Conservation (phyloP, 1,139 yeast genomes). For the Kodamaea arcana region DNA sequence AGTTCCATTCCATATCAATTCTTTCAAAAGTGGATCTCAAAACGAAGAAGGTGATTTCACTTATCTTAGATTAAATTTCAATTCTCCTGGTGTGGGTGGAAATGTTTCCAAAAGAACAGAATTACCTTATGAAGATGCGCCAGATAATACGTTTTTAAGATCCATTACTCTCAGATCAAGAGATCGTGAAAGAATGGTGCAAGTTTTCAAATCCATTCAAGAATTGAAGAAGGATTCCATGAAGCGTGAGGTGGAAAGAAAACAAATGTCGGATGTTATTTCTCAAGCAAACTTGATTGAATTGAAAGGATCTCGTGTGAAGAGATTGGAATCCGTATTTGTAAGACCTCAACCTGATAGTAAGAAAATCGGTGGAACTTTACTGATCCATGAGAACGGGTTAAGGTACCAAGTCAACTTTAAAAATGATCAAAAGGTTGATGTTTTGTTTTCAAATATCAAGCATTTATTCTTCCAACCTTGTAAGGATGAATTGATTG, state of each 20-base stretch:
- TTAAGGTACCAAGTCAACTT: slow-evolving; percentile 84
- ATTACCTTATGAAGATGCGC: slow-evolving; percentile 85
- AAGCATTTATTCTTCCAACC: slow-evolving; percentile 95
- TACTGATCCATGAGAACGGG: slow-evolving; percentile 95
- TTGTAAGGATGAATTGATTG: slow-evolving; percentile 90
- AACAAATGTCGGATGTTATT: slow-evolving; percentile 91
- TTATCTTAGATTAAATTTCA: slow-evolving; percentile 83
- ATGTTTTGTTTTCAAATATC: slow-evolving; percentile 82
- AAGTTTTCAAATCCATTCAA: slow-evolving; percentile 83
- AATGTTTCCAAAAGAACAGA: slow-evolving; percentile 67
- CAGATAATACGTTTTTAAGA: slow-evolving; percentile 81
- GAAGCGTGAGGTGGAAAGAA: slow-evolving; percentile 85
- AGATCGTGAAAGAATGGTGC: slow-evolving; percentile 89
- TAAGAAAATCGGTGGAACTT: slow-evolving; percentile 86
- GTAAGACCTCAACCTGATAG: slow-evolving; percentile 96
- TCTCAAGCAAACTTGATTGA: slow-evolving; percentile 87
- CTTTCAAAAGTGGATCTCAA: slow-evolving; percentile 91
- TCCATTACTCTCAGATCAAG: slow-evolving; percentile 85
- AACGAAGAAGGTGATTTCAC: slow-evolving; percentile 96
- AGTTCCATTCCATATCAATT: slow-evolving; percentile 93
- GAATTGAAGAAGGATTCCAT: slow-evolving; percentile 91
- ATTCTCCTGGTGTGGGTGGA: slow-evolving; percentile 88
- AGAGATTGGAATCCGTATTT: slow-evolving; percentile 81
- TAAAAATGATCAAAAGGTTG: slow-evolving; percentile 81
- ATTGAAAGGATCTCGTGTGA: slow-evolving; percentile 72